Evolutionary conservation across 2,329 filamentous ascomycete species (phyloP), one percentile per base, ranked within the genome.

Genomic region (Ascosphaera pollenicola): DNA sequence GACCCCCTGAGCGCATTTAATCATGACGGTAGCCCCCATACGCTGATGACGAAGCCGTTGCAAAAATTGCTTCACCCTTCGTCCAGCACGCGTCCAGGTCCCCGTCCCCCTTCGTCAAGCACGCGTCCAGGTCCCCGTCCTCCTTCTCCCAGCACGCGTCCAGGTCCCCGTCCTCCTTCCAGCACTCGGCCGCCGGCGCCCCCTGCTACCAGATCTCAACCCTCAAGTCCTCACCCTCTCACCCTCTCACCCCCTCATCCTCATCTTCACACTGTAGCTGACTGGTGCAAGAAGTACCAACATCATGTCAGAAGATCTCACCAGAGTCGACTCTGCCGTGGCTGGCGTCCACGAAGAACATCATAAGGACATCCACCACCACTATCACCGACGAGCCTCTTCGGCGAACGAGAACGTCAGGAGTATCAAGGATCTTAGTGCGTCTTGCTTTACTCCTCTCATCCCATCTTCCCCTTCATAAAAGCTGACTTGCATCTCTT

Each of bases 321-420:
- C 71, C 62, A 92, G 91, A 68, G 75, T 93, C 65, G 85, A 94
- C 62, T 93, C 85, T 43, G 83, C 82, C 65, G 74, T 91, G 54
- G 75, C 83, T 56, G 81, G 82, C 60, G 55, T 64, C 66, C 40
- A 40, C 45, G 38, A 44, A 39, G 16, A 53, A 58, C 45, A 49
- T 51, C 21, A 49, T 51, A 50, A 70, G 70, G 57, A 71, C 76
- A 50, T 73, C 83, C 61, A 64, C 67, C 45, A 64, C 67, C 45
- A 87, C 81, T 41, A 72, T 68, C 6, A 17, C 8, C 3, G 52
- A 24, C 21, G 21, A 24, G 21, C 5, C 21, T 24, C 21, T 10
- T 69, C 70, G 36, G 68, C 11, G 10, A 24, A 24, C 10, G 21
- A 76, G 44, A 81, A 78, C 48, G 73, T 87, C 42, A 74, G 68